Evolutionary conservation across 345 rosid genomes (phyloP).

Genomic region (Populus alba): DNA sequence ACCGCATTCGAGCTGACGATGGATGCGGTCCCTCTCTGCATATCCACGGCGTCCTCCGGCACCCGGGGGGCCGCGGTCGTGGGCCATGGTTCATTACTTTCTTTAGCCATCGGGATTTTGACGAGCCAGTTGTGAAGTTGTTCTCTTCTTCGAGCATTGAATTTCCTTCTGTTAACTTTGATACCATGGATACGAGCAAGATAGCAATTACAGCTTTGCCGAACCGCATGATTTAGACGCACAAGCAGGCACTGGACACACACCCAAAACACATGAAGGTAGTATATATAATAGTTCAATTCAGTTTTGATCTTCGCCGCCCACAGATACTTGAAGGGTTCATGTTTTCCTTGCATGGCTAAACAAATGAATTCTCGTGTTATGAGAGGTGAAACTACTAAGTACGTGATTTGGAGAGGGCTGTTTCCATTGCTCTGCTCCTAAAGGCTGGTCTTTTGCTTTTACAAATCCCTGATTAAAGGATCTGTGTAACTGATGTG

Average conservation of each 20-base stretch:
- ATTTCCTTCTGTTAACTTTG: slow-evolving; percentile 6
- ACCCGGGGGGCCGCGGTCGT: slow-evolving; percentile 22
- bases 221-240: slow-evolving; percentile 12
- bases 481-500: slow-evolving; percentile 1
- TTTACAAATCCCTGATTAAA: neutral
- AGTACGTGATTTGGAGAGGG: slow-evolving; percentile 12
- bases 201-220: slow-evolving; percentile 3
- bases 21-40: slow-evolving; percentile 30
- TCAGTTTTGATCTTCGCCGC: neutral
- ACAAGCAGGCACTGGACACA: neutral
- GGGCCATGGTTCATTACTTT: slow-evolving; percentile 20
- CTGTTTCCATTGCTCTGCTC: neutral
- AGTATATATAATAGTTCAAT: neutral
- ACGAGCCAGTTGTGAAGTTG: slow-evolving; percentile 7
- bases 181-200: slow-evolving; percentile 7
- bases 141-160: neutral
- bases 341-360: slow-evolving; percentile 41
- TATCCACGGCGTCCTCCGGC: slow-evolving; percentile 41
- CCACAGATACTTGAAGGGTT: slow-evolving; percentile 9
- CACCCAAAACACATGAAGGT: neutral
- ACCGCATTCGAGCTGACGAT: slow-evolving; percentile 32
- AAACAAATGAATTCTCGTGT: slow-evolving; percentile 17
- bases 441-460: neutral
- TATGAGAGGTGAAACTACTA: slow-evolving; percentile 16
- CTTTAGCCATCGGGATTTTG: slow-evolving; percentile 41